Conservation (phyloP, 805 yeast genomes). For the Cyberlindnera mississippiensis region DNA sequence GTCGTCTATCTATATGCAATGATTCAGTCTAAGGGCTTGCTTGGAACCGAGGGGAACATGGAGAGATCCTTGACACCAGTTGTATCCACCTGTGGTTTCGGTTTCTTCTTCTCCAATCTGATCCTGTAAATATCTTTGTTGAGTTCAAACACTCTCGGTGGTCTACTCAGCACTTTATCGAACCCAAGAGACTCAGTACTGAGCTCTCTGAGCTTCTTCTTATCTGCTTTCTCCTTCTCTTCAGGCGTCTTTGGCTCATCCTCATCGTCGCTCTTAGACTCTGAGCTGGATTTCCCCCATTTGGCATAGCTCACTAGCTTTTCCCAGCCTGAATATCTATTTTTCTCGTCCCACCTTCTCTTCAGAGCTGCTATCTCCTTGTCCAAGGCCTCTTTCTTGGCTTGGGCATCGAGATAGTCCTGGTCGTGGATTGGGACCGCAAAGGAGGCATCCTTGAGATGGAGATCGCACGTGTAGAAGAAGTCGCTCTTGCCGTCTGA, state of each 20-base stretch:
- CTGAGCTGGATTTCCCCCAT: slow-evolving; percentile 8
- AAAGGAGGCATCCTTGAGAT: slow-evolving; percentile 22
- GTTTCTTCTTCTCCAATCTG: slow-evolving; percentile 30
- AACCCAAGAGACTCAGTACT: slow-evolving; percentile 4
- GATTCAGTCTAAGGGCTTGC: neutral
- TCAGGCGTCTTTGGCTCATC: slow-evolving; percentile 14
- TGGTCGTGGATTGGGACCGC: slow-evolving; percentile 22
- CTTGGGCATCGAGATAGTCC: slow-evolving; percentile 21
- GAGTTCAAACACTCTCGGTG: slow-evolving; percentile 36
- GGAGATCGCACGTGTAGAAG: slow-evolving; percentile 28
- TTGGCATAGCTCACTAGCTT: slow-evolving; percentile 21
- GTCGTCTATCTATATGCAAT: no score
- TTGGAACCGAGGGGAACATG: slow-evolving; percentile 35
- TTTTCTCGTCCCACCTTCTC: slow-evolving; percentile 27
- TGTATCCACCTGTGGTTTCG: slow-evolving; percentile 24
- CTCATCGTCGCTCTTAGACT: slow-evolving; percentile 13
- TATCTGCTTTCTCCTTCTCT: slow-evolving; percentile 19
- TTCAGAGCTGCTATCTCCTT: slow-evolving; percentile 20
- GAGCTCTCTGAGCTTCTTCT: slow-evolving; percentile 15
- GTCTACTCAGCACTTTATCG: slow-evolving; percentile 24
- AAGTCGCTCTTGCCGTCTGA: slow-evolving; percentile 22
- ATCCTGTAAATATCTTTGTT: slow-evolving; percentile 38
- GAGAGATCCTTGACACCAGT: slow-evolving; percentile 19
- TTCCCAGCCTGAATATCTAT: slow-evolving; percentile 26
- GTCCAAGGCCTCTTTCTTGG: slow-evolving; percentile 20